phyloP scores from a whole-genome alignment of 768 basidiomycete species.

The Phaffia australis region DNA sequence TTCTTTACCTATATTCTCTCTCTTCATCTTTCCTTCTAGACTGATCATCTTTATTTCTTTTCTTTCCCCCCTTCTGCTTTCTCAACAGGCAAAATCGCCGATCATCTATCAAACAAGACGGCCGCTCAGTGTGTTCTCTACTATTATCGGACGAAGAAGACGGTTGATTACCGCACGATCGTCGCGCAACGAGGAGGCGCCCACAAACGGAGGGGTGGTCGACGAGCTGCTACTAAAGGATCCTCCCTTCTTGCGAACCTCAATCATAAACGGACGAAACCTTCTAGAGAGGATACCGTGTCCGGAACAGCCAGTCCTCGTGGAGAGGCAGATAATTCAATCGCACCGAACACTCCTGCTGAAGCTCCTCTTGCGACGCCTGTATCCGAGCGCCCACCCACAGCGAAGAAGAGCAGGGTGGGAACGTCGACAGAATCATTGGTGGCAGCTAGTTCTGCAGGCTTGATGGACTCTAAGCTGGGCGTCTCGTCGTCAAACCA shows the following conservation, averaged over 20 bases:
- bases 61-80: neutral
- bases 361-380: too few relatives aligned
- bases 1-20: neutral
- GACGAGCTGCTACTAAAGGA: conserved; percentile 11
- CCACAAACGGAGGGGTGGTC: conserved; percentile 17
- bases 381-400: too few relatives aligned
- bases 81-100: conserved; percentile 56
- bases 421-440: too few relatives aligned
- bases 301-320: conserved; percentile 3
- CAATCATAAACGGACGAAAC: conserved; percentile 15
- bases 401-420: too few relatives aligned
- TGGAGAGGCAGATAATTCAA: neutral
- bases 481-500: too few relatives aligned
- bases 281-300: neutral
- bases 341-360: conserved; percentile 4
- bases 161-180: conserved; percentile 30
- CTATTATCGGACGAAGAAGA: conserved; percentile 92
- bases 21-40: neutral
- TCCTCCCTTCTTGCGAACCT: conserved; percentile 17
- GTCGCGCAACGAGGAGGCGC: conserved; percentile 13
- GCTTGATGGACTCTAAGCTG: too few relatives aligned
- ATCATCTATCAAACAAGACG: conserved; percentile 69
- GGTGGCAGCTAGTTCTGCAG: too few relatives aligned
- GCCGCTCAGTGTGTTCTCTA: conserved; percentile 78
- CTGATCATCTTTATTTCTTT: neutral